A percentile compares a stretch with the other conserved stretches of the same genome.
These are phyloP conservation scores for Sphagnum fallax DNA, from an alignment of 228 moss, liverwort and hornwort genomes.

Conservation along the genomic window DNA sequence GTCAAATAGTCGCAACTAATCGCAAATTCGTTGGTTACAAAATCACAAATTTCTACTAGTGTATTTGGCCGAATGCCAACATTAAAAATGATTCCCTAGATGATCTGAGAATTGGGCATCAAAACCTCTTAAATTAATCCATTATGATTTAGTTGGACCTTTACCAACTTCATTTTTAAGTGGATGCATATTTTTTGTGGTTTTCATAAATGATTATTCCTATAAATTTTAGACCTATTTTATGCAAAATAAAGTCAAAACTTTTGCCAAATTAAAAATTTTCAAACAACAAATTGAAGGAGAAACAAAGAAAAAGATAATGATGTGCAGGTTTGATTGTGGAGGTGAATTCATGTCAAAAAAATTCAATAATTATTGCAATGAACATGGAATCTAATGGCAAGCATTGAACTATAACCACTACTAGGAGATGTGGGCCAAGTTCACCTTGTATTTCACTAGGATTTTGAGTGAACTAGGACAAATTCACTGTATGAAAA, in stretches of 20 bases:
- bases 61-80: neutral
- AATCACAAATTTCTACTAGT: too few relatives aligned
- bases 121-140: neutral
- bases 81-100: neutral
- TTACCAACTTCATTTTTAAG: neutral
- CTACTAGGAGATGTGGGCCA: too few relatives aligned
- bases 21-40: too few relatives aligned
- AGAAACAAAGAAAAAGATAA: neutral
- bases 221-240: neutral
- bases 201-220: neutral
- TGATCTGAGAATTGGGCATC: neutral
- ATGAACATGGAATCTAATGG: neutral
- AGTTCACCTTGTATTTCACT: too few relatives aligned
- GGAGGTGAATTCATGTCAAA: neutral
- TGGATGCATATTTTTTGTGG: neutral
- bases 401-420: neutral
- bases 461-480: too few relatives aligned
- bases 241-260: neutral
- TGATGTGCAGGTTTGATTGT: neutral
- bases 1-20: too few relatives aligned
- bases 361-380: slow-evolving; percentile 1
- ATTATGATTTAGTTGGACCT: neutral
- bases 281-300: neutral
- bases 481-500: too few relatives aligned
- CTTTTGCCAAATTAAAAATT: neutral